phyloP scores from a whole-genome alignment of 1,284 basidiomycete genomes.

The Apiotrichum montevideense region DNA sequence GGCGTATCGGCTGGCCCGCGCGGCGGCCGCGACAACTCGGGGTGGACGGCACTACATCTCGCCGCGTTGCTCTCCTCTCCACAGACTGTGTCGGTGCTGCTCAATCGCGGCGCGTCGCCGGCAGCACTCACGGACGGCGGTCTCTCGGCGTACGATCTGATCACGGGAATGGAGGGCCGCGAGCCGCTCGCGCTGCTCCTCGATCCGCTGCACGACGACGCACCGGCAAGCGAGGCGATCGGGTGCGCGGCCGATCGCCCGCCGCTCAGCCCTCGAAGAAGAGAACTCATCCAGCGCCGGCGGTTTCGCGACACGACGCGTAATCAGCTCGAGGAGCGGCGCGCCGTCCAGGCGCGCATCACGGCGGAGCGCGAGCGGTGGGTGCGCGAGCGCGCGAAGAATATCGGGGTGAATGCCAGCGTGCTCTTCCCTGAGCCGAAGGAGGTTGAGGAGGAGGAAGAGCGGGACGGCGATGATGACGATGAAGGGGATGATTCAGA shows the following conservation, averaged over 20 bases:
- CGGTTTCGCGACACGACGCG: slow-evolving; percentile 59
- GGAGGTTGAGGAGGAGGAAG: background rate
- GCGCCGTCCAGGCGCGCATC: slow-evolving; percentile 54
- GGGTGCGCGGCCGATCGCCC: background rate
- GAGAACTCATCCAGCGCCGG: slow-evolving; percentile 49
- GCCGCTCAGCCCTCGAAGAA: slow-evolving; percentile 14
- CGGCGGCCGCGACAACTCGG: slow-evolving; percentile 53
- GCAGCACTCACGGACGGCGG: slow-evolving; percentile 66
- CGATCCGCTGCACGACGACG: slow-evolving; percentile 42
- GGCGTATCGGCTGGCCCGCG: slow-evolving; percentile 47
- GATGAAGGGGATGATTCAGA: slow-evolving; percentile 38
- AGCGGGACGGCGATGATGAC: slow-evolving; percentile 18
- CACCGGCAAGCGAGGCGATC: slow-evolving; percentile 5
- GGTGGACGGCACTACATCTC: slow-evolving; percentile 95
- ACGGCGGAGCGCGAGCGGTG: slow-evolving; percentile 55
- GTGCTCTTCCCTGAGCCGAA: slow-evolving; percentile 36
- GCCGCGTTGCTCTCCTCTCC: slow-evolving; percentile 82
- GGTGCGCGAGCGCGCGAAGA: slow-evolving; percentile 49
- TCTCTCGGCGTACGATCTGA: slow-evolving; percentile 75
- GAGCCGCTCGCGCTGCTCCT: slow-evolving; percentile 72
- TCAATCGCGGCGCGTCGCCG: slow-evolving; percentile 83
- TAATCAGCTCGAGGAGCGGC: slow-evolving; percentile 49
- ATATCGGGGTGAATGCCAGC: slow-evolving; percentile 28
- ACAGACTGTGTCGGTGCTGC: slow-evolving; percentile 81
- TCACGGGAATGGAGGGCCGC: slow-evolving; percentile 69